Conservation (phyloP, 2,329 filamentous ascomycete species). For the Aspergillus sp. region DNA sequence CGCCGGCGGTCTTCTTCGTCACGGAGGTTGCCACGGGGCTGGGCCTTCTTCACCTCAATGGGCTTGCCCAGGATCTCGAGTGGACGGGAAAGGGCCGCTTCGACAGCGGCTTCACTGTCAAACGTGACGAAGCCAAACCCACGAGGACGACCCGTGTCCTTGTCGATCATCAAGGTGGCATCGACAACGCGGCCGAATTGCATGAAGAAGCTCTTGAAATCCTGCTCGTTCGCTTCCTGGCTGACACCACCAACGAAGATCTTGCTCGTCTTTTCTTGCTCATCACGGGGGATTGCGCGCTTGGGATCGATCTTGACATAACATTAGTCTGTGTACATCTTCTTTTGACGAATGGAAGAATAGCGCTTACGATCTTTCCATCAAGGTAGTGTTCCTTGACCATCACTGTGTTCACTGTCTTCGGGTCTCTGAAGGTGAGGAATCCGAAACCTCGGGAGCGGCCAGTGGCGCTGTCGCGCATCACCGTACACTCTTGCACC, state of each 20-base stretch:
- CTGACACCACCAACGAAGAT: slow-evolving; percentile 98
- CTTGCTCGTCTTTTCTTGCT: slow-evolving; percentile 97
- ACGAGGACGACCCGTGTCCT: slow-evolving; percentile 93
- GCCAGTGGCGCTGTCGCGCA: slow-evolving; percentile 92
- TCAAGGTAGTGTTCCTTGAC: slow-evolving; percentile 98
- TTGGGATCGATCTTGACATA: slow-evolving; percentile 85
- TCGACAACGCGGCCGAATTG: slow-evolving; percentile 96
- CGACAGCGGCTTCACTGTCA: slow-evolving; percentile 91
- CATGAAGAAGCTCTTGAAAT: slow-evolving; percentile 95
- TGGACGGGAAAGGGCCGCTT: slow-evolving; percentile 78
- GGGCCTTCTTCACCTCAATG: slow-evolving; percentile 97
- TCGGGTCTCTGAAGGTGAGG: slow-evolving; percentile 94
- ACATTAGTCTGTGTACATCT: slow-evolving; percentile 21
- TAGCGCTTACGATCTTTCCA: slow-evolving; percentile 82
- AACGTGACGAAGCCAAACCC: slow-evolving; percentile 99
- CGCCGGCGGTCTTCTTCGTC: slow-evolving; percentile 75
- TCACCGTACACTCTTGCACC: slow-evolving; percentile 97
- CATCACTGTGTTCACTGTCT: slow-evolving; percentile 99
- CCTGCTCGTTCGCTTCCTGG: slow-evolving; percentile 92
- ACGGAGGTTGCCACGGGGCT: slow-evolving; percentile 88
- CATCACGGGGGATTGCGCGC: slow-evolving; percentile 91
- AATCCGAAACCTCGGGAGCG: slow-evolving; percentile 96
- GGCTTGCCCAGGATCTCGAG: slow-evolving; percentile 93
- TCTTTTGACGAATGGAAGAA: slow-evolving; percentile 8
- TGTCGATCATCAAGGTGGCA: slow-evolving; percentile 99